Evolutionary conservation across 345 rosid genomes (phyloP).

Genomic region (Arabis hirsuta): DNA sequence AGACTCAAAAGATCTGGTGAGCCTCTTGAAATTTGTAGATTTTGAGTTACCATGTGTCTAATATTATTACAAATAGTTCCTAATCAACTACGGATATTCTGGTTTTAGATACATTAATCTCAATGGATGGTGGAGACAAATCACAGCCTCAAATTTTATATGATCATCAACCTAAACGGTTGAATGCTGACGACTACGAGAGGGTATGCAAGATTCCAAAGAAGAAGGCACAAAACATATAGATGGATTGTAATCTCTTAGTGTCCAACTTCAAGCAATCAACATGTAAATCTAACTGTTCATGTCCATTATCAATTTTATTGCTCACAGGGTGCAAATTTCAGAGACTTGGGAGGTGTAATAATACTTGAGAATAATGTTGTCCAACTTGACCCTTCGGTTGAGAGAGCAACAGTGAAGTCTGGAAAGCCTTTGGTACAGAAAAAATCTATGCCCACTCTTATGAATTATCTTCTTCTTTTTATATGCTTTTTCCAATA

Average conservation of each 20-base stretch:
- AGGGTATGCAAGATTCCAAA: constrained; percentile 38
- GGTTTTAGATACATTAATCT: neutral
- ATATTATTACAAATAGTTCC: neutral
- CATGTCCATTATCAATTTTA: too few species aligned
- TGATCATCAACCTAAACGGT: constrained; percentile 38
- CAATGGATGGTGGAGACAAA: neutral
- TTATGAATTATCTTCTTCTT: too few species aligned
- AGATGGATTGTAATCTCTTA: neutral
- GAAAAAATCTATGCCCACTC: neutral
- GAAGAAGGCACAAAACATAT: constrained; percentile 41
- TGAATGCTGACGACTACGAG: constrained; percentile 40
- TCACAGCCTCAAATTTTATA: constrained; percentile 14
- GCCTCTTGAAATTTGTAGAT: neutral
- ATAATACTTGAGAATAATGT: constrained; percentile 30
- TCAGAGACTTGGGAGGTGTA: constrained; percentile 45
- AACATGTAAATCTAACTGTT: neutral
- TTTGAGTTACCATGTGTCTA: neutral
- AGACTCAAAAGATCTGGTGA: constrained; percentile 32
- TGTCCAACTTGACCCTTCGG: constrained; percentile 32
- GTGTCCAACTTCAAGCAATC: neutral
- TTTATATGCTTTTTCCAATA: too few species aligned
- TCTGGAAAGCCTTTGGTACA: constrained; percentile 46
- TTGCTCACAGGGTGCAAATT: constrained; percentile 44
- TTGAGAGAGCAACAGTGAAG: constrained; percentile 38
- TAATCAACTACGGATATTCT: neutral